Evolutionary conservation across 768 basidiomycete genomes (phyloP).

Genomic region (Boletus rufocinnamomeus): DNA sequence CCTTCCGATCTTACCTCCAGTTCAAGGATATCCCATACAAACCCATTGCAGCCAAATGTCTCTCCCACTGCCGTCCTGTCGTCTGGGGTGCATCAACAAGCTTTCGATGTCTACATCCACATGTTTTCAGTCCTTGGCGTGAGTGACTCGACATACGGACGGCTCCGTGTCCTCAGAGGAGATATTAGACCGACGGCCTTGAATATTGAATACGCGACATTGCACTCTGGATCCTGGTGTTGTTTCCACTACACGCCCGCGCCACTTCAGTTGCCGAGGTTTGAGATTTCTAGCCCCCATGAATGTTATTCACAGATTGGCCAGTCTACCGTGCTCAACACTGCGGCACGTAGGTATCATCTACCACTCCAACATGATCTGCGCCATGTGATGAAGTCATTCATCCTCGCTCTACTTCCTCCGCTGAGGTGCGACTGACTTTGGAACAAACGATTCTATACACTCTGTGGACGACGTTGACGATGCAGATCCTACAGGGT

Average conservation of each 20-base stretch:
- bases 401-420: constrained; percentile 90
- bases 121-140: constrained; percentile 89
- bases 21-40: constrained; percentile 97
- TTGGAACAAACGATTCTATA: no score
- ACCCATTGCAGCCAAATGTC: constrained; percentile 88
- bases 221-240: constrained; percentile 85
- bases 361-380: constrained; percentile 78
- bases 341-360: constrained; percentile 89
- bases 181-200: constrained; percentile 69
- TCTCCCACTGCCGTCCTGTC: constrained; percentile 98
- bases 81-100: constrained; percentile 94
- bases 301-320: background rate
- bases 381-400: constrained; percentile 92
- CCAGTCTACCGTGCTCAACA: constrained; percentile 81
- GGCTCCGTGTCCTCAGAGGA: constrained; percentile 10
- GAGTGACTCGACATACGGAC: constrained; percentile 33
- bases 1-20: constrained; percentile 89
- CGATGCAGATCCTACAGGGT: no score
- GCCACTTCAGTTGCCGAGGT: constrained; percentile 88
- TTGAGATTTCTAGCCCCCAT: constrained; percentile 14
- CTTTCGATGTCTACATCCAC: constrained; percentile 94
- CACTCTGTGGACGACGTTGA: no score
- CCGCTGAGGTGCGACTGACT: no score
- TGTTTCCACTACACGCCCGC: constrained; percentile 98
- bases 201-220: constrained; percentile 67